Evolutionary conservation across 805 yeast species (phyloP).

Genomic region (Tetrapisispora iriomotensis): DNA sequence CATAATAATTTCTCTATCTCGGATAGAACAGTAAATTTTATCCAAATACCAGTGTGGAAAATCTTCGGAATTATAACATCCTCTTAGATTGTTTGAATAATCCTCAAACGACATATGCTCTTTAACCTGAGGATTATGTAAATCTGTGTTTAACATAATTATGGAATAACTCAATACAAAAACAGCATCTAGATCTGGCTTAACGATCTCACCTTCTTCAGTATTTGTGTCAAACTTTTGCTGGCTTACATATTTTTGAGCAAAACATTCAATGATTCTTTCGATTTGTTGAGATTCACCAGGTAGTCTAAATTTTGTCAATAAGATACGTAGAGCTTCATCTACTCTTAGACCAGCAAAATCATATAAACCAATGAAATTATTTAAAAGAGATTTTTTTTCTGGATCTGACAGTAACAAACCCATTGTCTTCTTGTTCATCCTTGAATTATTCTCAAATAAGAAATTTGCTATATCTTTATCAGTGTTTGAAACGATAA

Average conservation of each 20-base stretch:
- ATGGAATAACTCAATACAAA: slow-evolving; percentile 85
- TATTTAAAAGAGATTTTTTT: slow-evolving; percentile 47
- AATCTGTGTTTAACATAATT: slow-evolving; percentile 88
- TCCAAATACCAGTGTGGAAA: slow-evolving; percentile 81
- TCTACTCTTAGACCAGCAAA: slow-evolving; percentile 77
- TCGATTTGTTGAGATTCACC: slow-evolving; percentile 98
- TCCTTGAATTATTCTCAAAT: slow-evolving; percentile 64
- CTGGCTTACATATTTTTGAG: slow-evolving; percentile 64
- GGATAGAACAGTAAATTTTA: slow-evolving; percentile 70
- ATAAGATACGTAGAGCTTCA: slow-evolving; percentile 76
- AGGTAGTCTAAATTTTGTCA: slow-evolving; percentile 81
- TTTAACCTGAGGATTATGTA: slow-evolving; percentile 86
- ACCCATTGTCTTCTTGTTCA: slow-evolving; percentile 83
- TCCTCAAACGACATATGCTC: slow-evolving; percentile 83
- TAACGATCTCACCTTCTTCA: slow-evolving; percentile 35
- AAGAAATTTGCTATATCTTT: slow-evolving; percentile 67
- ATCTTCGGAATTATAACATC: slow-evolving; percentile 58
- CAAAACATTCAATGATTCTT: slow-evolving; percentile 78
- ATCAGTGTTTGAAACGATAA: slow-evolving; percentile 45
- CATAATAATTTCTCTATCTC: slow-evolving; percentile 84
- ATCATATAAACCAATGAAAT: slow-evolving; percentile 63
- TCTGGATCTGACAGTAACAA: slow-evolving; percentile 73
- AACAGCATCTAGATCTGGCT: slow-evolving; percentile 77
- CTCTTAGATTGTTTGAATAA: slow-evolving; percentile 69
- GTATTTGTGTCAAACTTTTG: slow-evolving; percentile 32